Evolutionary conservation across 1,139 yeast genomes (phyloP).

Genomic region (Taphrina flavorubra): DNA sequence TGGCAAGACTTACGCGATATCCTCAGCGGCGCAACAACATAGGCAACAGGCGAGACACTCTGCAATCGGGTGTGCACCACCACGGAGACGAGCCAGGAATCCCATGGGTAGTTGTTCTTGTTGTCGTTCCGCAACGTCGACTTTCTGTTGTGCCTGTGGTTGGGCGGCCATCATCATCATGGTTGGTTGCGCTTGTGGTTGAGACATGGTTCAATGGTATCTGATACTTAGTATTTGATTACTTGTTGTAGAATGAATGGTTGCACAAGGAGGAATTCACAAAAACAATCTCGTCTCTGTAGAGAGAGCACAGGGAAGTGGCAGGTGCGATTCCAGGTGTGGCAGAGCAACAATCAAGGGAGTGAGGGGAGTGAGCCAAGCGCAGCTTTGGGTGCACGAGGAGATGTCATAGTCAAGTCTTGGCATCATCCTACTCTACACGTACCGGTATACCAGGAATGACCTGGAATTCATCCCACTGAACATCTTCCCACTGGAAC

Average conservation of each 20-base stretch:
- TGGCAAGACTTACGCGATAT: slow-evolving; percentile 14
- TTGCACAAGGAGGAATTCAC: no score
- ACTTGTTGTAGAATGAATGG: no score
- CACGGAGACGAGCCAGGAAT: slow-evolving; percentile 27
- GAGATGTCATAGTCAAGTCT: background rate
- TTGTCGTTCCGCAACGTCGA: background rate
- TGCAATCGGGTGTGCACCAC: slow-evolving; percentile 28
- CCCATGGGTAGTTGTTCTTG: slow-evolving; percentile 13
- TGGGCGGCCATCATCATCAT: slow-evolving; percentile 32
- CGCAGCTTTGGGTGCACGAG: background rate
- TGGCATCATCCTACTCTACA: background rate
- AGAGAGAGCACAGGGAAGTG: background rate
- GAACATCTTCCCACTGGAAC: no score
- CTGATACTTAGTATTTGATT: no score
- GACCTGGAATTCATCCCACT: no score
- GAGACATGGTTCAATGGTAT: slow-evolving; percentile 5
- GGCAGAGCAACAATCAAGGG: background rate
- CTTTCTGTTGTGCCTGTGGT: slow-evolving; percentile 15
- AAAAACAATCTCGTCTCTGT: background rate
- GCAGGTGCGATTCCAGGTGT: background rate
- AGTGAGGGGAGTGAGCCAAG: background rate
- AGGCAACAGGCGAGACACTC: slow-evolving; percentile 23
- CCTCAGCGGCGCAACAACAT: slow-evolving; percentile 27
- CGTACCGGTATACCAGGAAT: no score
- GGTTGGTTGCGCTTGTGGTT: slow-evolving; percentile 23